Conservation (phyloP, 106 monocot genomes). For the Allium fistulosum region DNA sequence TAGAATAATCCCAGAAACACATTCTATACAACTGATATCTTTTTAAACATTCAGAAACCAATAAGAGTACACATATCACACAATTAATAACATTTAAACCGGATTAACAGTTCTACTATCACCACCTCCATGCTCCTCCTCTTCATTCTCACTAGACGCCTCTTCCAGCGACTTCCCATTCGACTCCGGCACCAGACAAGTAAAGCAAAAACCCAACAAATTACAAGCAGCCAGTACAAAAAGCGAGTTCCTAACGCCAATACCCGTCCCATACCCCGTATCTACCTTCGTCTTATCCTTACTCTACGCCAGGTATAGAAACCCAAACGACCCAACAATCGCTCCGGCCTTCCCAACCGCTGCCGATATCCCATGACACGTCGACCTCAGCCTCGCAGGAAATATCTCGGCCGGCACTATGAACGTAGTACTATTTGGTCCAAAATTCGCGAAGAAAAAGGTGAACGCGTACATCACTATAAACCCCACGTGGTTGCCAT, state of each 20-base stretch:
- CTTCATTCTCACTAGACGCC: slow-evolving; percentile 26
- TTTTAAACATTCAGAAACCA: no score
- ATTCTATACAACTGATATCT: no score
- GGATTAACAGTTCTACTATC: no score
- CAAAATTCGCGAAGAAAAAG: slow-evolving; percentile 90
- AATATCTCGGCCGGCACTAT: slow-evolving; percentile 85
- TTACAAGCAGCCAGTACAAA: slow-evolving; percentile 46
- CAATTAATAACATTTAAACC: no score
- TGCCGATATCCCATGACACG: slow-evolving; percentile 80
- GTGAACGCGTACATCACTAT: slow-evolving; percentile 65
- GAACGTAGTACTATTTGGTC: slow-evolving; percentile 75
- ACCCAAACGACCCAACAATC: slow-evolving; percentile 42
- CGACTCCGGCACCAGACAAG: slow-evolving; percentile 50
- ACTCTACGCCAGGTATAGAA: slow-evolving; percentile 45
- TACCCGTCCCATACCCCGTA: slow-evolving; percentile 39
- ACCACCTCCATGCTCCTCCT: not conserved
- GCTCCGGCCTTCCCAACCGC: slow-evolving; percentile 56
- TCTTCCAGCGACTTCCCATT: slow-evolving; percentile 52
- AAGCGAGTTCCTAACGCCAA: slow-evolving; percentile 48
- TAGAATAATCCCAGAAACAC: no score
- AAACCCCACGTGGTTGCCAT: slow-evolving; percentile 51
- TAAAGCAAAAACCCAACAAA: slow-evolving; percentile 26
- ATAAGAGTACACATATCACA: no score
- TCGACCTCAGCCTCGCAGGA: slow-evolving; percentile 69
- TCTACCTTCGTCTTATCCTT: slow-evolving; percentile 26